Percentiles rank a stretch among this genome's conserved stretches.
phyloP scores from a whole-genome alignment of 2,329 filamentous ascomycete species.

The Cadophora gregata region DNA sequence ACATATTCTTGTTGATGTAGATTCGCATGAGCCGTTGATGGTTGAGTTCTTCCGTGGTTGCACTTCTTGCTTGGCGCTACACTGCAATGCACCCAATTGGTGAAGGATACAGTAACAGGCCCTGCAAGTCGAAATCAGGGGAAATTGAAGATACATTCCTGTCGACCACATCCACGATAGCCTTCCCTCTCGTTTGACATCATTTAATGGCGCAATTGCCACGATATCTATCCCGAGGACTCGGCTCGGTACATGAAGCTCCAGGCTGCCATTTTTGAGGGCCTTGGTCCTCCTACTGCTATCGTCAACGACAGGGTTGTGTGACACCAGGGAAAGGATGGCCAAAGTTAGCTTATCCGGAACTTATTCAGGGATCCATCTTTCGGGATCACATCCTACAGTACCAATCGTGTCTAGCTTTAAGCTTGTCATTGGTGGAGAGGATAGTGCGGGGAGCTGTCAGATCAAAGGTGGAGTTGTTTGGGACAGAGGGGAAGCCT shows the following conservation, averaged over 20 bases:
- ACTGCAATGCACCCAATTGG: too few relatives aligned
- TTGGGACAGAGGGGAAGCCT: neutral
- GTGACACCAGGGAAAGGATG: neutral
- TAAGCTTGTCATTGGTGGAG: conserved; percentile 12
- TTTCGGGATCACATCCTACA: conserved; percentile 6
- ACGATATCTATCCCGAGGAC: neutral
- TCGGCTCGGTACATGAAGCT: conserved; percentile 10
- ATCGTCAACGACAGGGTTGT: neutral
- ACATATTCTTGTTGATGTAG: too few relatives aligned
- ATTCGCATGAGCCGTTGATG: too few relatives aligned
- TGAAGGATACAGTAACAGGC: too few relatives aligned
- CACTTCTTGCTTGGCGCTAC: too few relatives aligned
- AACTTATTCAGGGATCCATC: conserved; percentile 1
- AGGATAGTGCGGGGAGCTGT: conserved; percentile 10
- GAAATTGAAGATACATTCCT: neutral
- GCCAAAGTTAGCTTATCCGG: neutral
- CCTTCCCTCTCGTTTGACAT: conserved; percentile 1
- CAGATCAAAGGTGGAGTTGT: conserved; percentile 9
- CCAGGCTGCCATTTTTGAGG: neutral
- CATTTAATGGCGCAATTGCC: conserved; percentile 4
- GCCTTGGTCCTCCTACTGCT: too few relatives aligned
- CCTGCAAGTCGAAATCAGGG: too few relatives aligned
- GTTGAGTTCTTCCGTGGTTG: too few relatives aligned
- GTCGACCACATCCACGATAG: neutral
- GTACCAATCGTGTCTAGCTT: neutral